phyloP scores from a whole-genome alignment of 1,284 basidiomycete genomes.

The Vanrija humicola region DNA sequence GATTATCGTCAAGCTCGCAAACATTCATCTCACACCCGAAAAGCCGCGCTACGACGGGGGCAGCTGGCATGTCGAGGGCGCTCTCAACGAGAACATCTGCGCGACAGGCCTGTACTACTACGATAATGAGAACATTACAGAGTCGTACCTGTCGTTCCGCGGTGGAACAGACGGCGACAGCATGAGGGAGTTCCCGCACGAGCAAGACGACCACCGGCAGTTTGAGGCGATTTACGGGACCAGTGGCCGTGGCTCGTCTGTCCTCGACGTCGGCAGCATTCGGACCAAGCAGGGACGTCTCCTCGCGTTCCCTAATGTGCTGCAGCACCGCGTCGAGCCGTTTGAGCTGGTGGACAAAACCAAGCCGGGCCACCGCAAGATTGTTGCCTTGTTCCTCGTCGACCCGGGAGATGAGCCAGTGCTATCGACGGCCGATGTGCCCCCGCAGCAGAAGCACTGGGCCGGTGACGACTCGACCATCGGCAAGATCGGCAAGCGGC shows the following conservation, averaged over 20 bases:
- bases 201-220: background rate
- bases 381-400: constrained; percentile 18
- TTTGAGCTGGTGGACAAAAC: constrained; percentile 13
- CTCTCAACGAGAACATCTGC: constrained; percentile 12
- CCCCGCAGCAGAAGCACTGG: constrained; percentile 18
- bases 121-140: constrained; percentile 14
- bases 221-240: background rate
- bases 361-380: constrained; percentile 15
- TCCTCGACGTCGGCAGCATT: constrained; percentile 1
- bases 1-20: constrained; percentile 16
- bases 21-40: constrained; percentile 16
- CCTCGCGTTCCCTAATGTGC: constrained; percentile 13
- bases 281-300: constrained; percentile 1
- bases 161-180: background rate
- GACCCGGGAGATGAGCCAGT: constrained; percentile 6
- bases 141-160: constrained; percentile 5
- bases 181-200: background rate
- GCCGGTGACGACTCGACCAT: background rate
- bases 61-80: constrained; percentile 12
- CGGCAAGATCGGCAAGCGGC: background rate
- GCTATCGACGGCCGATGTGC: constrained; percentile 10
- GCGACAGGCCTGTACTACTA: constrained; percentile 17
- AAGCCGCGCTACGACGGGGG: constrained; percentile 11
- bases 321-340: constrained; percentile 10
- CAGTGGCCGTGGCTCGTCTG: background rate